Base-by-base conservation (phyloP, 176 grass and related monocot genomes). In the Avena insularis region DNA sequence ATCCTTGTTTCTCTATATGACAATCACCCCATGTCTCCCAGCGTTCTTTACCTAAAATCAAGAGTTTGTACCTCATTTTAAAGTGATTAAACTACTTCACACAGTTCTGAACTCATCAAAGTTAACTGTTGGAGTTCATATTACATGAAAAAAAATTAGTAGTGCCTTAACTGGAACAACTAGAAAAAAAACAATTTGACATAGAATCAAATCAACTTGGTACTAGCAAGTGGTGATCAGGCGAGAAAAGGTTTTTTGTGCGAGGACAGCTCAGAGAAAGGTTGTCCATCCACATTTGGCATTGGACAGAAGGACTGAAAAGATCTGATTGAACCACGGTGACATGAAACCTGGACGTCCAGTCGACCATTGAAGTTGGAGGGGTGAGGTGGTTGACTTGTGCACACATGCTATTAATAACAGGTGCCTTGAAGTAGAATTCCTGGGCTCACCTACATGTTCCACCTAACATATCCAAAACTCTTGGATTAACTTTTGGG, bases 311-410 rank as follows among this genome's bases (percentile, higher is more conserved):
- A 85, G 69, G 77, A 88, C 90, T 71, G 86, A 88, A 85, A 88
- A 51, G 86, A 85, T 85, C 17, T 82, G 82, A 85, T 88, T 70
- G 89, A 91, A 80, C 85, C 59, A 46, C 58, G 70, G 82, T 81
- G 85, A 86, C 59, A 81, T 85, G 90, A 85, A 91, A 77, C 86
- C 61, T 47, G 69, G 67, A 88, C 31, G 70, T 91, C 90, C 62
- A 88, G 82, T 91, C 90, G 61, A 85, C 60, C 51, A 19, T 58
- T 69, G 70, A 9, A 70, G 59, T 58, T 69, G 70, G 9, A 70
- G 59, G 62, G 59, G 62, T 70, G 69, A 88, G 48, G 29, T 15
- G 43, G 82, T 91, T 91, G 86, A 85, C 70, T 67, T 85, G 43
- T 77, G 69, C n/a, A 81, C 78, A 61, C 81, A 61, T 76, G 67